phyloP scores from a whole-genome alignment of 2,329 filamentous ascomycete genomes.

The Trichoderma guizhouense region DNA sequence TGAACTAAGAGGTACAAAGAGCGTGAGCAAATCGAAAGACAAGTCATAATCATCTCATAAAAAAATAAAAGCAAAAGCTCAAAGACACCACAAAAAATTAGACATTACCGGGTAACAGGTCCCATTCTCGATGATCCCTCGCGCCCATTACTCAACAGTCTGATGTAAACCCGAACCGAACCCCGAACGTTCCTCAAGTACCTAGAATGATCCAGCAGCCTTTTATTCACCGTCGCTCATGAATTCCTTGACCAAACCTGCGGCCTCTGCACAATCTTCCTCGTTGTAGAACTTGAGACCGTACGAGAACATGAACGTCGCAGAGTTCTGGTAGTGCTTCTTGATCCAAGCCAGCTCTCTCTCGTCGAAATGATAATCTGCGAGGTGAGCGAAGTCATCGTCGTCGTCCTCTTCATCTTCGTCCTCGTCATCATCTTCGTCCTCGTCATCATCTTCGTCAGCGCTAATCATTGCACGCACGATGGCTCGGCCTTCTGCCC shows the following conservation, averaged over 20 bases:
- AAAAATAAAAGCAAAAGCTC: too few species aligned
- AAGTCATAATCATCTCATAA: too few species aligned
- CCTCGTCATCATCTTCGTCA: background rate
- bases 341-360: background rate
- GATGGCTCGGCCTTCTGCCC: background rate
- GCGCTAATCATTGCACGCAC: background rate
- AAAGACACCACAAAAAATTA: too few species aligned
- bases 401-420: background rate
- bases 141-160: too few species aligned
- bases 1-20: too few species aligned
- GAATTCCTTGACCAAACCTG: background rate
- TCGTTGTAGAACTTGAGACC: background rate
- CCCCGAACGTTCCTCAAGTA: background rate
- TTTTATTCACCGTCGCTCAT: background rate
- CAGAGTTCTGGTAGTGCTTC: background rate
- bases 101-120: too few species aligned
- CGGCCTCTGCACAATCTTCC: background rate
- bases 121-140: too few species aligned
- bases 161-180: background rate
- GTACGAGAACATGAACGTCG: background rate
- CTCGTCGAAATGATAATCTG: background rate
- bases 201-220: too few species aligned
- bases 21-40: too few species aligned
- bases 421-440: background rate
- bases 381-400: background rate